Evolutionary conservation across 2,329 filamentous ascomycete species (phyloP).

Genomic region (Anthostomella pinea): DNA sequence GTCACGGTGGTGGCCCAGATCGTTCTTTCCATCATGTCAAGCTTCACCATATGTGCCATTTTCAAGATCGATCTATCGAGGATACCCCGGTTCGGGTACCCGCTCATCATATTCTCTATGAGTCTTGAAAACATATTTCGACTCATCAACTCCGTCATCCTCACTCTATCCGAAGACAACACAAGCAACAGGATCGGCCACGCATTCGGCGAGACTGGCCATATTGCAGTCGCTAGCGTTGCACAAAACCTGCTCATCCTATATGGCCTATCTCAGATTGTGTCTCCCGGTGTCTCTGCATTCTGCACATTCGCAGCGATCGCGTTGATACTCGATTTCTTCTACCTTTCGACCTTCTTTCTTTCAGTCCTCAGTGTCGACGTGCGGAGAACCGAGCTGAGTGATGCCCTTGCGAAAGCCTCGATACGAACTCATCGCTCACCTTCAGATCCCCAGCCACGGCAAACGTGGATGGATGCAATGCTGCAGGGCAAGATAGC

Average conservation of each 20-base stretch:
- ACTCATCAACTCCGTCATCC: slow-evolving; percentile 73
- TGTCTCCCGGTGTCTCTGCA: slow-evolving; percentile 67
- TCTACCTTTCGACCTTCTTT: slow-evolving; percentile 78
- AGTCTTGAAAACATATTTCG: slow-evolving; percentile 78
- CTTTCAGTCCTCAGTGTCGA: slow-evolving; percentile 76
- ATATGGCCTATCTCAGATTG: slow-evolving; percentile 61
- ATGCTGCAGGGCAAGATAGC: slow-evolving; percentile 63
- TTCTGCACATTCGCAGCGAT: slow-evolving; percentile 76
- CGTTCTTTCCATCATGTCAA: slow-evolving; percentile 69
- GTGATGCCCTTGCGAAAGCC: slow-evolving; percentile 64
- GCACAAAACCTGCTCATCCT: slow-evolving; percentile 67
- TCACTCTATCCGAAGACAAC: slow-evolving; percentile 65
- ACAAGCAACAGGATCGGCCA: slow-evolving; percentile 69
- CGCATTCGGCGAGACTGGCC: slow-evolving; percentile 70
- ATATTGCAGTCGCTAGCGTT: slow-evolving; percentile 65
- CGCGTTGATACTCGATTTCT: slow-evolving; percentile 72
- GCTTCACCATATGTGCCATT: slow-evolving; percentile 75
- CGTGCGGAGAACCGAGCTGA: slow-evolving; percentile 71
- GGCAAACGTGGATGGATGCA: slow-evolving; percentile 57
- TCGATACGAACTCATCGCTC: slow-evolving; percentile 38
- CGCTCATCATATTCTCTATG: slow-evolving; percentile 72
- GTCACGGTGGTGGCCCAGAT: slow-evolving; percentile 69
- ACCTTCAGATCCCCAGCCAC: slow-evolving; percentile 24
- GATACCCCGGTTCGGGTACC: slow-evolving; percentile 72
- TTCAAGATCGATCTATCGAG: slow-evolving; percentile 72